phyloP scores from a whole-genome alignment of 805 yeast genomes.

The Cyberlindnera maritima region DNA sequence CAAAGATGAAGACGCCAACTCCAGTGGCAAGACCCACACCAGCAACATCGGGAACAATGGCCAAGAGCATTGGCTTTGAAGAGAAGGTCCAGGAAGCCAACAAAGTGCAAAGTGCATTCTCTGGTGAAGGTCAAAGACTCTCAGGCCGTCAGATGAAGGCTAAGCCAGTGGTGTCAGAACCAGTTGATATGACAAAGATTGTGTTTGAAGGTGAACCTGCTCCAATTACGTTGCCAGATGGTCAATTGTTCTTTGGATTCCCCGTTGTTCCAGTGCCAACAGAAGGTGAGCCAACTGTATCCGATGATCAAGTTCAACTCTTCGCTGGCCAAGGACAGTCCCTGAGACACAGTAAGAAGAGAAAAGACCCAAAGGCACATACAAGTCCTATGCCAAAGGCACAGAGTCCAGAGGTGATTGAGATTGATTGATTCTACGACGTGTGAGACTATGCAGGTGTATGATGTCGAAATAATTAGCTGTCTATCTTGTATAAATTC shows the following conservation, averaged over 20 bases:
- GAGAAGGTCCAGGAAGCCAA: constrained; percentile 47
- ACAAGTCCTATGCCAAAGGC: constrained; percentile 60
- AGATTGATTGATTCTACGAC: constrained; percentile 62
- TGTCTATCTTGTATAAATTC: no score
- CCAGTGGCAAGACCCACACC: background rate
- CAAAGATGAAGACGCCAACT: constrained; percentile 22
- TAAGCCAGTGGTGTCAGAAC: constrained; percentile 13
- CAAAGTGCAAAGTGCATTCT: constrained; percentile 34
- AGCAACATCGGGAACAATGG: constrained; percentile 69
- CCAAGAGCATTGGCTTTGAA: constrained; percentile 64
- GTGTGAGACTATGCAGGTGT: no score
- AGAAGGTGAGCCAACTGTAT: constrained; percentile 33
- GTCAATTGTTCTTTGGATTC: constrained; percentile 90
- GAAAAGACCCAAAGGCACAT: constrained; percentile 57
- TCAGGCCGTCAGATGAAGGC: constrained; percentile 50
- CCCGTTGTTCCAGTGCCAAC: constrained; percentile 55
- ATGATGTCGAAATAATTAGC: no score
- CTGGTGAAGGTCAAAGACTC: constrained; percentile 67
- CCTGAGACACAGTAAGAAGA: constrained; percentile 64
- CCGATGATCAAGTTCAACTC: constrained; percentile 32
- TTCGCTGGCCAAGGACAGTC: constrained; percentile 76
- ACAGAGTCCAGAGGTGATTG: constrained; percentile 75
- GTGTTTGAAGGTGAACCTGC: constrained; percentile 64
- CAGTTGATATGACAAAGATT: constrained; percentile 38
- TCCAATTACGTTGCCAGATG: constrained; percentile 72